A percentile compares a stretch with the other conserved stretches of the same genome.
These are phyloP conservation scores for Hypoxylon intermedium DNA, from an alignment of 495 filamentous ascomycete species.

Conservation along the genomic window DNA sequence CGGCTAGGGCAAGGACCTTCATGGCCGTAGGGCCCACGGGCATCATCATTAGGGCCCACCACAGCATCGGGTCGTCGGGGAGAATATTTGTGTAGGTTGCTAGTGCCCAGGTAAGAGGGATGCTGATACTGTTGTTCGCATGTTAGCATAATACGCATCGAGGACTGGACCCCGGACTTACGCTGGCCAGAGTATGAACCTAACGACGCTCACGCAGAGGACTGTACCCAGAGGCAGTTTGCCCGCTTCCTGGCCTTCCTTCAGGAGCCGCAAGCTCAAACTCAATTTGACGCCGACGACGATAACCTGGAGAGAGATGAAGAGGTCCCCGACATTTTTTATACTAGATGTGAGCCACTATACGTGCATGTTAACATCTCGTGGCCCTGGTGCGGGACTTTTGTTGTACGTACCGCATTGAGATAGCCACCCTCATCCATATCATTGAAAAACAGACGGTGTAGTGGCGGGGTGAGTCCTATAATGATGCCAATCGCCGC, in stretches of 20 bases:
- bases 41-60: constrained; percentile 82
- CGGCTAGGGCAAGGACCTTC: constrained; percentile 70
- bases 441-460: constrained; percentile 69
- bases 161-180: constrained; percentile 36
- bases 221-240: constrained; percentile 60
- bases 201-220: constrained; percentile 61
- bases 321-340: constrained; percentile 71
- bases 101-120: constrained; percentile 67
- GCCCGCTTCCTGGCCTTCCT: constrained; percentile 45
- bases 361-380: constrained; percentile 58
- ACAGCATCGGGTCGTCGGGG: constrained; percentile 71
- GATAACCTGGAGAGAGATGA: constrained; percentile 74
- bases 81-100: constrained; percentile 65
- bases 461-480: constrained; percentile 68
- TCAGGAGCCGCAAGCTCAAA: constrained; percentile 59
- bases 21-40: constrained; percentile 74
- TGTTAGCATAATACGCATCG: constrained; percentile 8
- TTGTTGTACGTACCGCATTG: constrained; percentile 29
- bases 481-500: constrained; percentile 66
- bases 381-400: neutral
- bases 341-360: constrained; percentile 75
- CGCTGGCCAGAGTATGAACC: constrained; percentile 73
- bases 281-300: constrained; percentile 75
- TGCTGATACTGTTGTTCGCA: constrained; percentile 49
- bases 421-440: constrained; percentile 65